Evolutionary conservation across 495 filamentous ascomycete genomes (phyloP), one percentile per base, ranked within the genome.

Genomic region (Aspergillus bertholletiae): DNA sequence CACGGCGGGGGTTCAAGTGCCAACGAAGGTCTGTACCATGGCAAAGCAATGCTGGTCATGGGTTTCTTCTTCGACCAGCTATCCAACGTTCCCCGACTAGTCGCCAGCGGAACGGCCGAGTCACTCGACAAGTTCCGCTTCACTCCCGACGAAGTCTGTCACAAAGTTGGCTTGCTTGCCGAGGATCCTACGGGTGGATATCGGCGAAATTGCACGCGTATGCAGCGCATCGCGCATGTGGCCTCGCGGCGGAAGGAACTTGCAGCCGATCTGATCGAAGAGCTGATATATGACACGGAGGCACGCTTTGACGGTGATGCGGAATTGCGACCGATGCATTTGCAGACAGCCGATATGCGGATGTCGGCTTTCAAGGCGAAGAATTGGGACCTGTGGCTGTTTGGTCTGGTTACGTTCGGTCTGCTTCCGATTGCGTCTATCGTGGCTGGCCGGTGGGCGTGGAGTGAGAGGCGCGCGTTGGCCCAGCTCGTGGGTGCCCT

Each of bases 341-440:
- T 74, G 46, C 67, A 74, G 60, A 74, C 72, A 5, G 72, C 73
- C 2, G 73, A 74, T 62, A 62, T 60, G 40, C 59, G 72, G 23
- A 76, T 74, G 66, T 53, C 70, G 2, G 43, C 46, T 8, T 70
- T 55, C 46, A 63, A 62, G 53, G 73, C 66, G 17, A 63, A 63
- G 27, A 76, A 74, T 48, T 67, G 61, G 69, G 62, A 68, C 51
- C 27, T 65, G 5, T 28, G 27, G 27, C 27, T 28, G 5, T 5
- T 28, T 28, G 9, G 27, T 28, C 27, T 28, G 27, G 5, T 28
- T 28, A 28, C 27, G 9, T 9, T 28, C 5, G 27, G 27, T 9
- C 27, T 28, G 5, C 5, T 28, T 5, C 27, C 27, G 5, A 5
- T 28, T 5, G 27, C 27, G 5, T 28, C 27, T 5, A 9, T 28